Conservation (phyloP, 495 filamentous ascomycete species). For the Podospora appendiculata region DNA sequence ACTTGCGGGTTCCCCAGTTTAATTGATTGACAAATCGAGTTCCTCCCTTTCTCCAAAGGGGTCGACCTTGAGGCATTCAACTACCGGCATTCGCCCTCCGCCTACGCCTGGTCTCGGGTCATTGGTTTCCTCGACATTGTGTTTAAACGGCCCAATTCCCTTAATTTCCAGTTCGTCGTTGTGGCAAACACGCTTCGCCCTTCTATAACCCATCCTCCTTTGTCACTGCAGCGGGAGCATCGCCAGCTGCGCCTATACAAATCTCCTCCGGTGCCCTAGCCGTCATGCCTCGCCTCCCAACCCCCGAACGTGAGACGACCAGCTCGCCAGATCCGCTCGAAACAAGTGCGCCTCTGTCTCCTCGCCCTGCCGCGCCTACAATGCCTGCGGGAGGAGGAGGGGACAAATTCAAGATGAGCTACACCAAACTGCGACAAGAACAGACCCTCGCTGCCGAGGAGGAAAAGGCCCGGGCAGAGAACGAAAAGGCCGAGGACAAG, state of each 20-base stretch:
- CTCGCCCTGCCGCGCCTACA: conserved; percentile 18
- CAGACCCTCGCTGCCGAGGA: conserved; percentile 47
- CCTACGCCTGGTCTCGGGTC: too few relatives aligned
- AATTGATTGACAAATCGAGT: conserved; percentile 4
- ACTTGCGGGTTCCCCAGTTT: conserved; percentile 3
- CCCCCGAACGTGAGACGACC: conserved; percentile 18
- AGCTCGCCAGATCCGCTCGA: conserved; percentile 27
- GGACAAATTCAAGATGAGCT: conserved; percentile 26
- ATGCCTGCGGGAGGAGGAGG: background rate
- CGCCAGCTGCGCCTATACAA: background rate
- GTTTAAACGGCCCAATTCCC: too few relatives aligned
- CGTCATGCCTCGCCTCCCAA: conserved; percentile 5
- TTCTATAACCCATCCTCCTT: too few relatives aligned
- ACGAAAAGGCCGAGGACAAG: conserved; percentile 41
- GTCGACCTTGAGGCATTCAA: too few relatives aligned
- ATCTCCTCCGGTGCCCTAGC: background rate
- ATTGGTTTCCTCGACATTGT: too few relatives aligned
- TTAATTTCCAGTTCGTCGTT: too few relatives aligned
- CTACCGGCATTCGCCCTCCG: too few relatives aligned
- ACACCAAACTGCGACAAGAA: conserved; percentile 27
- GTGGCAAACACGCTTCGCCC: too few relatives aligned
- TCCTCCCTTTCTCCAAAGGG: too few relatives aligned
- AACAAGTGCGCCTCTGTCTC: conserved; percentile 37
- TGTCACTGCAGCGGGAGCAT: too few relatives aligned
- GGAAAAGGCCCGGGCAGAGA: conserved; percentile 35